Base-by-base conservation (phyloP, 2,329 filamentous ascomycete genomes). In the Leptodontidium sp. region DNA sequence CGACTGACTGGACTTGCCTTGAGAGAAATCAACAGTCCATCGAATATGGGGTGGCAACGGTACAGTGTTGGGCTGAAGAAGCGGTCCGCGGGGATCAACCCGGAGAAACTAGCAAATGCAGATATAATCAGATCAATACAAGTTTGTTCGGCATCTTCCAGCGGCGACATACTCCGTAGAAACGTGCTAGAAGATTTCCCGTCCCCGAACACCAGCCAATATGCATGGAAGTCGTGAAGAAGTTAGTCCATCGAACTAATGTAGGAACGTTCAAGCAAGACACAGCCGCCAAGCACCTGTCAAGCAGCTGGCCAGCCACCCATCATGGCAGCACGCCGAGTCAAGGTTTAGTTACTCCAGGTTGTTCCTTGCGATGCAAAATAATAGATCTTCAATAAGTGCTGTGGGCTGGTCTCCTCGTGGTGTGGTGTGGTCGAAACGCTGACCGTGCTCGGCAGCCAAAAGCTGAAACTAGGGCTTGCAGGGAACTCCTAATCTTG, bases 391-490 rank as follows among this genome's bases (percentile, higher is more conserved):
- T 58, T 58, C 43, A 59, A 26, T 21, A 59, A 59, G 53, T 58
- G 47, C 49, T 64, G 50, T 57, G 29, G 29, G 6, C 29, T 32
- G 29, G 29, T 32, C 29, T 32, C 29, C 29, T 32, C 29, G 29
- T 32, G 29, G 29, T 6, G 29, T 32, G 35, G 17, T 59, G 17
- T 62, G 58, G 65, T 67, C 65, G 65, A 67, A 67, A 67, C 65
- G 61, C 47, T 55, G 58, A 49, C 65, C 65, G 65, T 61, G 65
- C 65, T 61, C 50, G 47, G 55, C 45, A 61, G 26, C 35, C 49
- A 67, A 53, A 50, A 52, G 35, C 38, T 67, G 65, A 67, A 67
- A 67, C 65, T 61, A 57, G 62, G 57, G 58, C 45, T 45, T 52
- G 65, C 65, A 55, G 58, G 65, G 58, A 62, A 43, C 15, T 58